These are phyloP conservation scores for Inonotus hispidus DNA, from an alignment of 1,284 basidiomycete genomes.

Conservation along the genomic window DNA sequence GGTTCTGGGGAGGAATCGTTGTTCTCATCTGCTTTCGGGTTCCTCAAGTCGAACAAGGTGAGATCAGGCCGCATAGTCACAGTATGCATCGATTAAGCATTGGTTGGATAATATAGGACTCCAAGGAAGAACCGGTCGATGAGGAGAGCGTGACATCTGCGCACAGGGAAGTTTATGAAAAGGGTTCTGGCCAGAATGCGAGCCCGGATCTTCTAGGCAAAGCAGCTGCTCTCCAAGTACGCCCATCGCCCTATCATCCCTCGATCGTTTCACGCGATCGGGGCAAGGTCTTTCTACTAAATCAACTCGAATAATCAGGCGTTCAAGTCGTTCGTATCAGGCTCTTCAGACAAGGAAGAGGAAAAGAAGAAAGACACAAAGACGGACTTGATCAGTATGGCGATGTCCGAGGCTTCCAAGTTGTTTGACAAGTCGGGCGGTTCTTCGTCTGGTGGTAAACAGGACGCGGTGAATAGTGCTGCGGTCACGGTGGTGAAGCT, in stretches of 20 bases:
- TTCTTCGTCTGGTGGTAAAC: slow-evolving; percentile 64
- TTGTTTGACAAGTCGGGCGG: slow-evolving; percentile 69
- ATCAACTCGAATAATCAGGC: slow-evolving; percentile 32
- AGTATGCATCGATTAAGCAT: neutral
- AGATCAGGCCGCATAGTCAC: neutral
- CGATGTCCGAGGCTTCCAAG: slow-evolving; percentile 75
- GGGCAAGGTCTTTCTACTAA: neutral
- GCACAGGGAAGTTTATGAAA: slow-evolving; percentile 47
- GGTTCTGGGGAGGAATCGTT: slow-evolving; percentile 47
- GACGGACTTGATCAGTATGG: slow-evolving; percentile 69
- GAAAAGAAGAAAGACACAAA: slow-evolving; percentile 42
- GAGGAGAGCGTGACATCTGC: slow-evolving; percentile 55
- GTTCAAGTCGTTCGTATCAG: slow-evolving; percentile 59
- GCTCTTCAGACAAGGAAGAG: slow-evolving; percentile 27
- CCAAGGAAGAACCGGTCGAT: slow-evolving; percentile 53
- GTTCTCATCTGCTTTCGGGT: slow-evolving; percentile 47
- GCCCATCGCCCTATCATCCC: neutral
- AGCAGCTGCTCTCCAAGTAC: slow-evolving; percentile 75
- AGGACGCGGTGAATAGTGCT: slow-evolving; percentile 76
- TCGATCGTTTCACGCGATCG: neutral
- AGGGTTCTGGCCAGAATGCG: slow-evolving; percentile 45
- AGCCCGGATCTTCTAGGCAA: slow-evolving; percentile 59
- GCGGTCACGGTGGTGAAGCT: slow-evolving; percentile 84
- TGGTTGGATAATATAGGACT: slow-evolving; percentile 30
- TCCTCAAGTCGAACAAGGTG: slow-evolving; percentile 48